Base-by-base conservation (phyloP, 1,284 basidiomycete species). In the Anthracocystis setariae region DNA sequence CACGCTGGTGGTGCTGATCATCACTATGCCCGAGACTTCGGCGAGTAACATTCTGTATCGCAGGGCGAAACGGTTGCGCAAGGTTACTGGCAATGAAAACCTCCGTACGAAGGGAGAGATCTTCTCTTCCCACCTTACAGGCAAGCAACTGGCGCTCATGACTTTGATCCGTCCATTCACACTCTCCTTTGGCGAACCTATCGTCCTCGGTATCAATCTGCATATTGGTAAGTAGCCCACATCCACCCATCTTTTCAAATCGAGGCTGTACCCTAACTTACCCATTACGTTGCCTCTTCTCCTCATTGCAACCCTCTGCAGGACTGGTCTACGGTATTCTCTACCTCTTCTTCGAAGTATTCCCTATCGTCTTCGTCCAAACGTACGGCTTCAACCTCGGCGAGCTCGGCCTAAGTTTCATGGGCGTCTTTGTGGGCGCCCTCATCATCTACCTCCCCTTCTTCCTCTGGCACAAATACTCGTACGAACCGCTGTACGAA, bases 11-110 rank as follows among this genome's bases (percentile, higher is more conserved):
- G 54, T 73, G 15, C 64, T 84, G 8, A 43, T 76, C 49, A 61
- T 84, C 59, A 45, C 64, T 4, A 49, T 84, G 32, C 84, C 84
- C 17, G 84, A 85, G 50, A 85, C 84, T 4, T 69, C 74, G 7
- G 61, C 65, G 13, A 29, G 74, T 39, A 84, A 80, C 29, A 84
- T 85, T 48, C 78, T 85, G 23, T 55, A 70, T 46, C 70, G 80
- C 24, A 78, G 84, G 3, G 83, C 84, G 5, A 52, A 65, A 20
- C 63, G 84, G 4, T 72, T 85, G 4, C 77, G 84, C 25, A 77
- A 78, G 44, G 43, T 80, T 1, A 84, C 84, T 0, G 83, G 83
- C 2, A 84, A 85, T 72, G 29, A 67, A 7, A 53, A 82, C 32
- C 71, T 84, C 21, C 74, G 69, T 27, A 77, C 78, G 17, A 74